These are phyloP conservation scores for Ceratocystis papillata DNA, from an alignment of 2,329 filamentous ascomycete genomes.

Conservation along the genomic window DNA sequence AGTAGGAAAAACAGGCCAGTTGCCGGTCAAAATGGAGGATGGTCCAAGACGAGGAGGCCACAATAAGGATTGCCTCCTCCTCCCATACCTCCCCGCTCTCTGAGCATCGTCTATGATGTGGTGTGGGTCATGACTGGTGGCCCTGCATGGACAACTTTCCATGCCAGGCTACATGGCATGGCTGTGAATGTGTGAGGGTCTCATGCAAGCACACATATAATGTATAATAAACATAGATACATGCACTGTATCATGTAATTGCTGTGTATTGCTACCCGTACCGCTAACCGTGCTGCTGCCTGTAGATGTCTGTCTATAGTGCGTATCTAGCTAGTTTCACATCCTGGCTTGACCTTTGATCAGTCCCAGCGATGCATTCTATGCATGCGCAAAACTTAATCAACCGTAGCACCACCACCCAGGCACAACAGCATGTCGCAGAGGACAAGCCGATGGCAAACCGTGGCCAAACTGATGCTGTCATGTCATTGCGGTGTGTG, in stretches of 20 bases:
- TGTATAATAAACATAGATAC: background rate
- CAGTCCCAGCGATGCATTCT: background rate
- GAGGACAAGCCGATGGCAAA: background rate
- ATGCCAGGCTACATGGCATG: background rate
- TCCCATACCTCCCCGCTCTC: too few relatives aligned
- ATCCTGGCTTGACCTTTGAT: background rate
- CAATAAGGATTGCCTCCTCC: too few relatives aligned
- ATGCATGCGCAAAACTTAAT: background rate
- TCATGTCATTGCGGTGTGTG: background rate
- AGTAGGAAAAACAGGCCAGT: too few relatives aligned
- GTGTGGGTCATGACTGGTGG: background rate
- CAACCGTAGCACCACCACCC: background rate
- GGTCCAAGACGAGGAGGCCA: too few relatives aligned
- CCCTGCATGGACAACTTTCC: constrained; percentile 6
- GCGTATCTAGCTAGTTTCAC: background rate
- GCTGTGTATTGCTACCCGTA: background rate
- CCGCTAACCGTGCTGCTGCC: background rate
- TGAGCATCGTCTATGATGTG: background rate
- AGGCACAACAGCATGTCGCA: background rate
- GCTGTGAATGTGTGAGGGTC: background rate
- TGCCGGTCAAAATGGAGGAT: too few relatives aligned
- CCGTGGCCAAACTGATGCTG: background rate
- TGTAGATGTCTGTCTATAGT: background rate
- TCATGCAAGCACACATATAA: background rate
- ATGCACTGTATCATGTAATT: background rate